These are phyloP conservation scores for Eutypa lata DNA, from an alignment of 2,329 filamentous ascomycete species.

Conservation along the genomic window DNA sequence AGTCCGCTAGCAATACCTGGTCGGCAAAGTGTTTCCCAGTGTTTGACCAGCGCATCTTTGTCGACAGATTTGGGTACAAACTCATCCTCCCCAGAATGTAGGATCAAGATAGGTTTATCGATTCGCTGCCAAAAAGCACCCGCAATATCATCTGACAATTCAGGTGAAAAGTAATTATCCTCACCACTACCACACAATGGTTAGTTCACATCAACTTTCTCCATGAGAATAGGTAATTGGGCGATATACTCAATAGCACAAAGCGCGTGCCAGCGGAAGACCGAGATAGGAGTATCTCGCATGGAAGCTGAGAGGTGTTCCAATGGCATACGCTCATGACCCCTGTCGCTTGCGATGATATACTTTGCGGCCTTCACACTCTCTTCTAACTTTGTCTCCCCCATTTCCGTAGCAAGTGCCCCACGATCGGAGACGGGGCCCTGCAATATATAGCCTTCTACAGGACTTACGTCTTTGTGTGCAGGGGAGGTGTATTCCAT, in stretches of 20 bases:
- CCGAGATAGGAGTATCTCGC: conserved; percentile 44
- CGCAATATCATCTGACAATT: conserved; percentile 58
- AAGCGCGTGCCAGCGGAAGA: conserved; percentile 51
- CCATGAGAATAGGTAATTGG: neutral
- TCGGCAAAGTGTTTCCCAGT: conserved; percentile 49
- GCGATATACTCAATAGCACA: conserved; percentile 45
- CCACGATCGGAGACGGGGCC: conserved; percentile 78
- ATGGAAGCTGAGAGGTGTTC: conserved; percentile 39
- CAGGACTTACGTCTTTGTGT: conserved; percentile 42
- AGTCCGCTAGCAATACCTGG: conserved; percentile 44
- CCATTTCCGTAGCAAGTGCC: conserved; percentile 46
- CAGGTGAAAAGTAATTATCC: conserved; percentile 86
- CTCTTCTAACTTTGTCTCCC: conserved; percentile 38
- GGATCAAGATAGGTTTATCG: conserved; percentile 56
- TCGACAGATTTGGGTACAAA: conserved; percentile 58
- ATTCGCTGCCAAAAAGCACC: conserved; percentile 63
- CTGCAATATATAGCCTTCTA: conserved; percentile 78
- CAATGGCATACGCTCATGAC: conserved; percentile 52
- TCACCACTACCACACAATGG: conserved; percentile 50
- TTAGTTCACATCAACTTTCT: conserved; percentile 2
- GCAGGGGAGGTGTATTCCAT: conserved; percentile 50
- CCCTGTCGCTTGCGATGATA: conserved; percentile 54
- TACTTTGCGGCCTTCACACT: conserved; percentile 47
- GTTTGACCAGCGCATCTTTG: conserved; percentile 52
- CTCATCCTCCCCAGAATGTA: conserved; percentile 66